Evolutionary conservation across 1,284 basidiomycete genomes (phyloP), one percentile per base, ranked within the genome.

Genomic region (Apiotrichum montevideense): DNA sequence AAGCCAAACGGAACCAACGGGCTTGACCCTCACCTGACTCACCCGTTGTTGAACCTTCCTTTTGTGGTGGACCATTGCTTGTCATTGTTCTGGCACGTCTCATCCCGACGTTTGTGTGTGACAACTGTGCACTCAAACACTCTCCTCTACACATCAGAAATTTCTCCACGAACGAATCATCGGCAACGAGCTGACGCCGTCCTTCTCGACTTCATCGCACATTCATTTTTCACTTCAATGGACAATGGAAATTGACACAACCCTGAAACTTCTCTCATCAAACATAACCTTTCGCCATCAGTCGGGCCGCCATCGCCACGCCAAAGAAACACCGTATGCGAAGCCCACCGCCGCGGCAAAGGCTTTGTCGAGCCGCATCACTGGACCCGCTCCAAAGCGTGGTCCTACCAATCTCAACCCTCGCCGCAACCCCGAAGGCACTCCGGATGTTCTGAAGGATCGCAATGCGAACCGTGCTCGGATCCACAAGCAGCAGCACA

Each of bases 401-500:
- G 35, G 58, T 34, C 4, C 46, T 8, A 34, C 51, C 40, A 54
- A 56, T 40, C 32, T 58, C 35, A 57, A 66, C 45, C 57, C 58
- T 14, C 58, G 60, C 13, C 62, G 62, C 42, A 39, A 40, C 11
- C 62, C 64, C 14, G 58, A 63, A 43, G 63, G 63, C 33, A 66
- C 63, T 4, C 64, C 66, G 8, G 60, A 61, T 29, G 51, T 65
- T 4, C 57, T 68, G 35, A 54, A 55, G 32, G 58, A 63, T 46
- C 41, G 42, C 44, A 51, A 55, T 29, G 54, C 57, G 32, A 52
- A 55, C 37, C 47, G 40, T 34, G 54, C 54, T 3, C 60, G 56
- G 40, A 55, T 61, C 33, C 55, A 62, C 42, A 56, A 64, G 54
- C 58, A 61, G 48, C 59, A 67, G 59, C 55, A 70, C 62, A 62